phyloP scores from a whole-genome alignment of 1,139 yeast species.

The Magnusiomyces tetraspermus region DNA sequence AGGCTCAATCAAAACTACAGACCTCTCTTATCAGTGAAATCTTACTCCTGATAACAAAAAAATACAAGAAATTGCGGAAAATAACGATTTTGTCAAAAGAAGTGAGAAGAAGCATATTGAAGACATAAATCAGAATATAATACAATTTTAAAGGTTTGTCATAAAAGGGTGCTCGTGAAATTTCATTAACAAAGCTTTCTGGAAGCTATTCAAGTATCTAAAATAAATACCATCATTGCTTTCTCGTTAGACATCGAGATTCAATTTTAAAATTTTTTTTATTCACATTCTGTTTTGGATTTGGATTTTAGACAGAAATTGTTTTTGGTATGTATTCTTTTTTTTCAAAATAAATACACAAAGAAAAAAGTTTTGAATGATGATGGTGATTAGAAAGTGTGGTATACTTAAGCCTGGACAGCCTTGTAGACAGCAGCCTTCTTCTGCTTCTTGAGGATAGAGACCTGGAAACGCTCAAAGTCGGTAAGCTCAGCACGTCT shows the following conservation, averaged over 20 bases:
- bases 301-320: not conserved
- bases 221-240: not conserved
- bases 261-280: not conserved
- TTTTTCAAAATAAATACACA: conserved; percentile 1
- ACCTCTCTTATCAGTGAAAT: too few species aligned
- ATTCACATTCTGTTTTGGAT: too few species aligned
- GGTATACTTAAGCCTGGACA: conserved; percentile 61
- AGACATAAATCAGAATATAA: not conserved
- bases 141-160: not conserved
- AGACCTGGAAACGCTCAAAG: conserved; percentile 99
- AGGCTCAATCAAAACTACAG: too few species aligned
- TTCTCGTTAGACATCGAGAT: too few species aligned
- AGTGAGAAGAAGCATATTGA: too few species aligned
- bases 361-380: conserved; percentile 2
- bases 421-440: conserved; percentile 90
- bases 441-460: conserved; percentile 95
- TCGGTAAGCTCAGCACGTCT: conserved; percentile 89
- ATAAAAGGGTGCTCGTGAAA: not conserved
- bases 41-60: too few species aligned
- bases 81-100: too few species aligned
- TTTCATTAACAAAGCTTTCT: not conserved
- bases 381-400: conserved; percentile 2
- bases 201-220: too few species aligned
- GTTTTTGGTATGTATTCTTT: too few species aligned
- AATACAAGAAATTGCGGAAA: too few species aligned